Percentiles rank a stretch among this genome's conserved stretches.
Conservation (phyloP, 192 early-diverging fungal genomes). For the Glomus cerebriforme region DNA sequence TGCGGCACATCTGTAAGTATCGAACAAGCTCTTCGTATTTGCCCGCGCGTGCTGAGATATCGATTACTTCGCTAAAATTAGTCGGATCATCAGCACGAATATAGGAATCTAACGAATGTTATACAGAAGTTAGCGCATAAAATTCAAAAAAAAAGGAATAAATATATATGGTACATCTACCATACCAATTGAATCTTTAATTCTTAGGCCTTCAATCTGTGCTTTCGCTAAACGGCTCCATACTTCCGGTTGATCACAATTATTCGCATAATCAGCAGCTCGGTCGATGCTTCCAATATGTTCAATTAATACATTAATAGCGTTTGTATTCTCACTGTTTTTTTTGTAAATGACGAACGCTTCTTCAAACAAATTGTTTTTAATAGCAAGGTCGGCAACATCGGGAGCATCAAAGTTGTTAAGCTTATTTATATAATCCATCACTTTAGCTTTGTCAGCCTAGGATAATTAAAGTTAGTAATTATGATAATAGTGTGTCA, state of each 20-base stretch:
- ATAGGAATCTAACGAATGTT: slow-evolving; percentile 82
- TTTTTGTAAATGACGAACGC: slow-evolving; percentile 97
- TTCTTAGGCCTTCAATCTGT: slow-evolving; percentile 85
- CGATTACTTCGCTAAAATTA: slow-evolving; percentile 90
- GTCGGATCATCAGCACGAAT: slow-evolving; percentile 91
- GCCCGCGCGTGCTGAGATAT: slow-evolving; percentile 73
- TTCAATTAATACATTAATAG: slow-evolving; percentile 89
- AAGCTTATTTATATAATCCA: slow-evolving; percentile 94
- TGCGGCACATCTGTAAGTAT: slow-evolving; percentile 96
- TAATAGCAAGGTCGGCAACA: slow-evolving; percentile 95
- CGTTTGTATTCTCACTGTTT: slow-evolving; percentile 85
- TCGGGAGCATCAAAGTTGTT: slow-evolving; percentile 97
- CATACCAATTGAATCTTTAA: slow-evolving; percentile 89
- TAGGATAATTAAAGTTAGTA: slow-evolving; percentile 30
- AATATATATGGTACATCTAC: too few species aligned
- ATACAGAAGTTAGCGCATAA: slow-evolving; percentile 4
- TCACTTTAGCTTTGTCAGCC: slow-evolving; percentile 89
- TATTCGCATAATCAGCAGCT: slow-evolving; percentile 95
- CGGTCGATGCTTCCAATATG: slow-evolving; percentile 93
- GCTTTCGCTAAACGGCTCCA: slow-evolving; percentile 97
- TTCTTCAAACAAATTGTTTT: slow-evolving; percentile 89
- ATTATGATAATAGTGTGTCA: neutral
- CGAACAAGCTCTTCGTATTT: slow-evolving; percentile 95
- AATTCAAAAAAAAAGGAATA: neutral
- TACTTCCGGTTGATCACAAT: slow-evolving; percentile 85